Evolutionary conservation across 768 basidiomycete genomes (phyloP).

Genomic region (Suillus subalutaceus): DNA sequence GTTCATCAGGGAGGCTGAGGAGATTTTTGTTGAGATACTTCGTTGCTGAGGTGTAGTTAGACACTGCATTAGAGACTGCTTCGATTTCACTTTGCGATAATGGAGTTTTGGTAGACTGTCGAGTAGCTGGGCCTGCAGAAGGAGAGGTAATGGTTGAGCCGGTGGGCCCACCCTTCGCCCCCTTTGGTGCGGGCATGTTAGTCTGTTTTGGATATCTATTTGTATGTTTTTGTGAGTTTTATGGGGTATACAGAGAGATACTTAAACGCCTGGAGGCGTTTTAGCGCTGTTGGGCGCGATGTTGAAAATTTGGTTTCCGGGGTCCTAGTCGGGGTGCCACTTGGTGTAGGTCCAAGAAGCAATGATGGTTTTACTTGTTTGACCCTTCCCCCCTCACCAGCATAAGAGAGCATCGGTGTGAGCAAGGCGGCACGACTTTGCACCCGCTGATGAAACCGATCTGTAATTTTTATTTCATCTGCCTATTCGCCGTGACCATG

Average conservation of each 20-base stretch:
- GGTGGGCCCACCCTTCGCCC: neutral
- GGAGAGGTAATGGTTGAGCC: neutral
- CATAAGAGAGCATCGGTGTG: no score
- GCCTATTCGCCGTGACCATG: no score
- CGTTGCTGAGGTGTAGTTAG: neutral
- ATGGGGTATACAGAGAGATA: neutral
- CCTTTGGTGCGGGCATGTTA: neutral
- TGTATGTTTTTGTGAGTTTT: neutral
- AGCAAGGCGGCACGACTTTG: no score
- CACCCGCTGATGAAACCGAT: no score
- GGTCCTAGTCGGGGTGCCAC: slow-evolving; percentile 13
- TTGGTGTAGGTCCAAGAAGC: slow-evolving; percentile 9
- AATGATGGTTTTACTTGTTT: no score
- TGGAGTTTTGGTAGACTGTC: neutral
- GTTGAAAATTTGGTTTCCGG: neutral
- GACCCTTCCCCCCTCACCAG: no score
- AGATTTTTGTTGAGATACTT: neutral
- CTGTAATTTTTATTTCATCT: no score
- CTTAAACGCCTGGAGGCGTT: neutral
- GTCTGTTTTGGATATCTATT: neutral
- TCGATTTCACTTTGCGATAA: neutral
- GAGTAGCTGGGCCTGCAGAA: neutral
- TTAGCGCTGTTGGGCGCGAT: neutral
- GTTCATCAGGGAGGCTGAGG: neutral
- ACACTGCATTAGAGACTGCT: neutral